A percentile compares a stretch with the other conserved stretches of the same genome.
Evolutionary conservation across 176 grass and related monocot genomes (phyloP).

Genomic region (Carex littledalei): DNA sequence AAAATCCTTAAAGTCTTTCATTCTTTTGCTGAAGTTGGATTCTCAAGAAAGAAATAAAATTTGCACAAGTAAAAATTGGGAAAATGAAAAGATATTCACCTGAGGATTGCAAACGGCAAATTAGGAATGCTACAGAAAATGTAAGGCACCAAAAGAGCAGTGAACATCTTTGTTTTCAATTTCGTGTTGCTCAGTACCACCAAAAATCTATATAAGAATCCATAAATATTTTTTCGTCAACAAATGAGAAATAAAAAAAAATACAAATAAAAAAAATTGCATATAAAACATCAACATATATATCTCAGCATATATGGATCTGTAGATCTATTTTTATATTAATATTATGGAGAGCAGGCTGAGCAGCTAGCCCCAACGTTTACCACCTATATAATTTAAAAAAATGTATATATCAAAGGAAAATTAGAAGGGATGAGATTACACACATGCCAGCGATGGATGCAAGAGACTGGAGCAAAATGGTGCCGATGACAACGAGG

Average conservation of each 20-base stretch:
- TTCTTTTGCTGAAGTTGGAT: background rate
- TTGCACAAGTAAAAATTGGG: background rate
- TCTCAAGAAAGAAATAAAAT: background rate
- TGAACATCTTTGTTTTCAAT: conserved; percentile 89
- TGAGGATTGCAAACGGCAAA: conserved; percentile 30
- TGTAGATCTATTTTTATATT: too few species aligned
- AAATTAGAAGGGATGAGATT: background rate
- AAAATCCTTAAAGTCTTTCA: background rate
- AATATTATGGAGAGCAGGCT: too few species aligned
- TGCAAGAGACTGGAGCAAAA: conserved; percentile 65
- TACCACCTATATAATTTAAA: too few species aligned
- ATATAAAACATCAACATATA: too few species aligned
- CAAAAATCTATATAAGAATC: conserved; percentile 56
- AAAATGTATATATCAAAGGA: background rate
- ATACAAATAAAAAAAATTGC: background rate
- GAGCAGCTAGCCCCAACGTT: too few species aligned
- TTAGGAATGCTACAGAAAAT: conserved; percentile 74
- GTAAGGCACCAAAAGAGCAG: conserved; percentile 77
- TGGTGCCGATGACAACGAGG: conserved; percentile 44
- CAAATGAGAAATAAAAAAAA: background rate
- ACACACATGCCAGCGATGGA: conserved; percentile 64
- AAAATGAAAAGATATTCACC: conserved; percentile 29
- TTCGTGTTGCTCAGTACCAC: conserved; percentile 78
- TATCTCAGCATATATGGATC: too few species aligned
- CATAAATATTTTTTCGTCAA: background rate